These are phyloP conservation scores for Monosporozyma aerobia DNA, from an alignment of 805 yeast species.

Conservation along the genomic window DNA sequence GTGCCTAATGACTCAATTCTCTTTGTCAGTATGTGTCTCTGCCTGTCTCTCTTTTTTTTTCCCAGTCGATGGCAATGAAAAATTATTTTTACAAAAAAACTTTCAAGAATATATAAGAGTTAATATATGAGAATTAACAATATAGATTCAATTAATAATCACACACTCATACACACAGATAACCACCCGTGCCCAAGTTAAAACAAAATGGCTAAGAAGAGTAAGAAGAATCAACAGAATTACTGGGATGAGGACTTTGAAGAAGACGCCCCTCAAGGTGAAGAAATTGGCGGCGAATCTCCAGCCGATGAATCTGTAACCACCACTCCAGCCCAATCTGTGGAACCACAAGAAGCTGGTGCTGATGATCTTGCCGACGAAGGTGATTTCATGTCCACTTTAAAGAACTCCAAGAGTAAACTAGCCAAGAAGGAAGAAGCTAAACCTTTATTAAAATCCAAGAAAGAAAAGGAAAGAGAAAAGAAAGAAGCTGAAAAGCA, in stretches of 20 bases:
- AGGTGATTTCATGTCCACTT: slow-evolving; percentile 72
- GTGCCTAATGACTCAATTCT: background rate
- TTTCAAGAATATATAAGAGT: background rate
- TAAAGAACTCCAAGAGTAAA: slow-evolving; percentile 71
- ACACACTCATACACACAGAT: background rate
- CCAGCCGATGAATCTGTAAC: slow-evolving; percentile 15
- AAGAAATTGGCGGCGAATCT: slow-evolving; percentile 38
- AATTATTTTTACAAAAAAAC: background rate
- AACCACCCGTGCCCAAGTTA: too few species aligned
- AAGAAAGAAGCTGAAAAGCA: slow-evolving; percentile 89
- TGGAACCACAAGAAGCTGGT: slow-evolving; percentile 23
- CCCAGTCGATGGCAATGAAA: background rate
- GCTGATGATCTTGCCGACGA: slow-evolving; percentile 39
- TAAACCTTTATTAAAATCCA: slow-evolving; percentile 72
- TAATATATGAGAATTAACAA: background rate
- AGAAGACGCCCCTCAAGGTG: slow-evolving; percentile 41
- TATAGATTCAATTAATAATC: background rate
- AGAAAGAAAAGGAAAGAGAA: slow-evolving; percentile 91
- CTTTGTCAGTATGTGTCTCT: too few species aligned
- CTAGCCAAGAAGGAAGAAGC: slow-evolving; percentile 49
- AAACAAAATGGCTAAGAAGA: slow-evolving; percentile 37
- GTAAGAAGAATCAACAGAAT: slow-evolving; percentile 63
- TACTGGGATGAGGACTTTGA: slow-evolving; percentile 74
- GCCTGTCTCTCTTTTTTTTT: too few species aligned
- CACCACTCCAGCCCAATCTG: slow-evolving; percentile 8